A percentile compares a stretch with the other conserved stretches of the same genome.
These are phyloP conservation scores for Ilyonectria sp. DNA, from an alignment of 2,329 filamentous ascomycete genomes.

Conservation along the genomic window DNA sequence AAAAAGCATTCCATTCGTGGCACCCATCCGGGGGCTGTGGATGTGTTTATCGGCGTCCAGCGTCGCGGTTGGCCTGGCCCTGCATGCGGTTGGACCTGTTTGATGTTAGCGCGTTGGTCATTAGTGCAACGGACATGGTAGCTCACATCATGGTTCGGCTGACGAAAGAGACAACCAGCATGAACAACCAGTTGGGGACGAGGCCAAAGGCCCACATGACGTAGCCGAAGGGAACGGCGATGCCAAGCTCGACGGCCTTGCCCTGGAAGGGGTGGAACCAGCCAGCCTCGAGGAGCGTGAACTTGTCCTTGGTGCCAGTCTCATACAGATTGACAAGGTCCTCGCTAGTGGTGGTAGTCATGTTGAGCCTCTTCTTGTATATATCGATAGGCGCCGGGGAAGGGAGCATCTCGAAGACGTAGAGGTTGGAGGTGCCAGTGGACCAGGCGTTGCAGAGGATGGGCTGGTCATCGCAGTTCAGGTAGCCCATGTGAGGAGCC, in stretches of 20 bases:
- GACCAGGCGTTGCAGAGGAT: slow-evolving; percentile 84
- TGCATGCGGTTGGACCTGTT: slow-evolving; percentile 57
- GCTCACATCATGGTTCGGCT: slow-evolving; percentile 84
- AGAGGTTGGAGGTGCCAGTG: slow-evolving; percentile 74
- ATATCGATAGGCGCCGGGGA: slow-evolving; percentile 75
- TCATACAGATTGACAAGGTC: slow-evolving; percentile 74
- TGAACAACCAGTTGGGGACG: slow-evolving; percentile 82
- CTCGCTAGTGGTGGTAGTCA: slow-evolving; percentile 76
- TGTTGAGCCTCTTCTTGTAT: slow-evolving; percentile 77
- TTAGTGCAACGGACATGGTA: slow-evolving; percentile 7
- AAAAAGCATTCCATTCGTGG: slow-evolving; percentile 30
- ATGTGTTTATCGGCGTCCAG: slow-evolving; percentile 38
- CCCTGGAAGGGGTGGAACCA: slow-evolving; percentile 85
- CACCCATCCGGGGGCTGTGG: slow-evolving; percentile 12
- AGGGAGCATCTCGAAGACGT: slow-evolving; percentile 78
- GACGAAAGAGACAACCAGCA: slow-evolving; percentile 81
- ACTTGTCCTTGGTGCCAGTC: slow-evolving; percentile 64
- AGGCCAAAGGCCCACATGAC: slow-evolving; percentile 76
- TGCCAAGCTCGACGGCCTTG: slow-evolving; percentile 71
- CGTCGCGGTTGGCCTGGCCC: slow-evolving; percentile 33
- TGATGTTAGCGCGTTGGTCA: slow-evolving; percentile 41
- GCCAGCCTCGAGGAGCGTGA: slow-evolving; percentile 67
- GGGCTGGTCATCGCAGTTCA: slow-evolving; percentile 83
- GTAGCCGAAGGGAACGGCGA: slow-evolving; percentile 78
- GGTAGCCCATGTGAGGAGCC: slow-evolving; percentile 76